These are phyloP conservation scores for Neurospora discreta DNA, from an alignment of 495 filamentous ascomycete genomes.

Conservation along the genomic window DNA sequence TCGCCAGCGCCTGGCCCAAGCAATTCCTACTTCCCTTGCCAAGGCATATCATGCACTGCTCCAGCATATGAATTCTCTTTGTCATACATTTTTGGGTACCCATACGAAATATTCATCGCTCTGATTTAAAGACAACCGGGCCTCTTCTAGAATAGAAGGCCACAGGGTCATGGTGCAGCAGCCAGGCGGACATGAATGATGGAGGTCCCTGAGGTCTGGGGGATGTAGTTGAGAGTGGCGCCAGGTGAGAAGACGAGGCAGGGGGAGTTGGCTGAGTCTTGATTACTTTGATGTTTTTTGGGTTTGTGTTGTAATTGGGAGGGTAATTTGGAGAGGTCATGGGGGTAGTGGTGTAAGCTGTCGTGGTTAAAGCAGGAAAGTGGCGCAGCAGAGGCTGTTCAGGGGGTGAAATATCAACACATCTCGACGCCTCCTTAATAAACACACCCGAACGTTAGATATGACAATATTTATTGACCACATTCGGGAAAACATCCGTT, in stretches of 20 bases:
- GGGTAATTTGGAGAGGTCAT: too few relatives aligned
- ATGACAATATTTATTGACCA: slow-evolving; percentile 19
- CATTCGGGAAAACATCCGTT: slow-evolving; percentile 21
- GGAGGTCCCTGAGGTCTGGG: slow-evolving; percentile 6
- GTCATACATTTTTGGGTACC: background rate
- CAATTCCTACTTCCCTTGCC: slow-evolving; percentile 36
- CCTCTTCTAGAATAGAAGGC: slow-evolving; percentile 19
- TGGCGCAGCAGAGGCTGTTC: background rate
- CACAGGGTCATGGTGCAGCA: slow-evolving; percentile 27
- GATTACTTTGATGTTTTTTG: too few relatives aligned
- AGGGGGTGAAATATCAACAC: background rate
- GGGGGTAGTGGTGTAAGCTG: too few relatives aligned
- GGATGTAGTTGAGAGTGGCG: slow-evolving; percentile 11
- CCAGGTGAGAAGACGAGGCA: slow-evolving; percentile 14
- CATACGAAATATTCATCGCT: slow-evolving; percentile 29
- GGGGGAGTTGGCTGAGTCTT: slow-evolving; percentile 14
- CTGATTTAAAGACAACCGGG: slow-evolving; percentile 28
- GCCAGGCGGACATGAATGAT: slow-evolving; percentile 12
- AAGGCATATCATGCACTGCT: slow-evolving; percentile 33
- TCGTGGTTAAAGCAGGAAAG: background rate
- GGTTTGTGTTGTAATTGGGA: too few relatives aligned
- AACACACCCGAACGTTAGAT: slow-evolving; percentile 25
- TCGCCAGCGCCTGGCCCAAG: slow-evolving; percentile 37
- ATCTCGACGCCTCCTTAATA: slow-evolving; percentile 22
- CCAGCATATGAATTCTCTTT: slow-evolving; percentile 18